Percentiles rank a stretch among this genome's conserved stretches.
Evolutionary conservation across 495 filamentous ascomycete genomes (phyloP).

Genomic region (Daldinia concentrica): DNA sequence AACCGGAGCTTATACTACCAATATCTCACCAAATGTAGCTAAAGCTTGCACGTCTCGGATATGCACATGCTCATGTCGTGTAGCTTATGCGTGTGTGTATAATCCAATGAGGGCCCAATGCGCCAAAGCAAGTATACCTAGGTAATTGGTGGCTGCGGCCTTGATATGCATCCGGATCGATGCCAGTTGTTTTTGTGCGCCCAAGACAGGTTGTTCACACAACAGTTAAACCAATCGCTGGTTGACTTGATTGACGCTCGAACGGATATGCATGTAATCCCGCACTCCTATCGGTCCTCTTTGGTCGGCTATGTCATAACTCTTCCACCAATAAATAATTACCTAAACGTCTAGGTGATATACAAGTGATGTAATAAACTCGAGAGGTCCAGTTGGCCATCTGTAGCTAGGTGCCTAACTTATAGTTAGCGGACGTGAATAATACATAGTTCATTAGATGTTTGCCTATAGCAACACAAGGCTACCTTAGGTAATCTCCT

Average conservation of each 20-base stretch:
- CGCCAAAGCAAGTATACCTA: conserved; percentile 15
- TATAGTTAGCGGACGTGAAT: too few relatives aligned
- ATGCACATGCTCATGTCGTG: conserved; percentile 1
- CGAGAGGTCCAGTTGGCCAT: too few relatives aligned
- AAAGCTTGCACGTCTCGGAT: background rate
- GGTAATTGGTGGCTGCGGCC: conserved; percentile 1
- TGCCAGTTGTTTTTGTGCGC: conserved; percentile 21
- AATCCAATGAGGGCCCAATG: background rate
- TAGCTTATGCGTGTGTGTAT: background rate
- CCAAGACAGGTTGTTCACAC: conserved; percentile 17
- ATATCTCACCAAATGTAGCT: background rate
- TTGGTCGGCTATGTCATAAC: background rate
- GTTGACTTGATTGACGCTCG: conserved; percentile 1
- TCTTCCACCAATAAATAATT: background rate
- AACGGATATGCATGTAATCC: conserved; percentile 31
- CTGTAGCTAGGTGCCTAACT: too few relatives aligned
- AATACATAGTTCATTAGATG: background rate
- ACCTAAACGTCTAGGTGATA: too few relatives aligned
- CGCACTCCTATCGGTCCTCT: background rate
- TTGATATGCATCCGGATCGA: conserved; percentile 7
- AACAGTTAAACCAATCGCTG: conserved; percentile 22
- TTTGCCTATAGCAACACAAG: background rate
- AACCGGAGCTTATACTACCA: too few relatives aligned
- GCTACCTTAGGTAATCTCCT: background rate
- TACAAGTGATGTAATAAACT: too few relatives aligned